Conservation (phyloP, 805 yeast species). For the Pichia cabralensis region DNA sequence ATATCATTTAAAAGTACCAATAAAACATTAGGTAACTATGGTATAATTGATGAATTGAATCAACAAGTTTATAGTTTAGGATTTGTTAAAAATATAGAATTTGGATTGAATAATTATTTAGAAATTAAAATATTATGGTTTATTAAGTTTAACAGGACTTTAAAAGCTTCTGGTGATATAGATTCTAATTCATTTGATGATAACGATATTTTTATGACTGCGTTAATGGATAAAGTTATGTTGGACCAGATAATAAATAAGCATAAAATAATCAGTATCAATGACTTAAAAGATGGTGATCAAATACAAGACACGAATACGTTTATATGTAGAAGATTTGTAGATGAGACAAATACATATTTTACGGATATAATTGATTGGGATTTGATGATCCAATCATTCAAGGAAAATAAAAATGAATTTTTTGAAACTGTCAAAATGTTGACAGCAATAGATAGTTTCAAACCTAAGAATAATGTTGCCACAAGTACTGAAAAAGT, state of each 20-base stretch:
- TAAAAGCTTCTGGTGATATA: slow-evolving; percentile 12
- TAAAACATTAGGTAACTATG: neutral
- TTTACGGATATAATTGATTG: slow-evolving; percentile 32
- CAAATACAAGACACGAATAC: too few relatives aligned
- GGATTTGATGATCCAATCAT: slow-evolving; percentile 22
- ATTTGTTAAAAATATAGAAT: slow-evolving; percentile 39
- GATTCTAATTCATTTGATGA: slow-evolving; percentile 18
- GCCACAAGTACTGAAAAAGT: neutral
- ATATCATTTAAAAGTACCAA: slow-evolving; percentile 25
- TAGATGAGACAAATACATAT: slow-evolving; percentile 27
- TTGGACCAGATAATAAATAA: slow-evolving; percentile 33
- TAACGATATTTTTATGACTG: slow-evolving; percentile 47
- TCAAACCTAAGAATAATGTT: too few relatives aligned
- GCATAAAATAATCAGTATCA: slow-evolving; percentile 34
- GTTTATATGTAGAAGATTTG: slow-evolving; percentile 34
- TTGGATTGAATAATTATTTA: slow-evolving; percentile 40
- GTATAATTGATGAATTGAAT: too few relatives aligned
- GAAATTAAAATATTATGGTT: slow-evolving; percentile 42
- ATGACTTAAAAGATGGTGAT: slow-evolving; percentile 18
- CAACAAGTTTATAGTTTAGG: too few relatives aligned
- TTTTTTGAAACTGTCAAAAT: slow-evolving; percentile 25
- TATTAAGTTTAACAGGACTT: slow-evolving; percentile 29
- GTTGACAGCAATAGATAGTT: too few relatives aligned
- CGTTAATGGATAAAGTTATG: slow-evolving; percentile 35
- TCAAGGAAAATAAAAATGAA: slow-evolving; percentile 20